Evolutionary conservation across 2,329 filamentous ascomycete genomes (phyloP).

Genomic region (Sporothrix variecibatus): DNA sequence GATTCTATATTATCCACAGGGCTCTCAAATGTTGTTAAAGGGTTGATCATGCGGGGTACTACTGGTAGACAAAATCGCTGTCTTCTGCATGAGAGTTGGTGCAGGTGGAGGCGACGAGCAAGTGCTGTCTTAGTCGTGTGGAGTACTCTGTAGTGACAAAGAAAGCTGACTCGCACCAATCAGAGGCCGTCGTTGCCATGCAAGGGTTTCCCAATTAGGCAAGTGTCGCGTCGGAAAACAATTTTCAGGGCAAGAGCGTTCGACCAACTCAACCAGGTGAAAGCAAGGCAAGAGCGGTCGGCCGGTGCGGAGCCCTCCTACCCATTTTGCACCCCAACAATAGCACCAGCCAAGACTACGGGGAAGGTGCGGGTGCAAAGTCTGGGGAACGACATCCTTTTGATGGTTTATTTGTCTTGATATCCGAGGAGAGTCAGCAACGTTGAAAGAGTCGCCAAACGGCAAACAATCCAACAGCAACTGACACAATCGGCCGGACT

Average conservation of each 20-base stretch:
- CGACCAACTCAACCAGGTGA: not conserved
- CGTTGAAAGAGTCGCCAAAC: not conserved
- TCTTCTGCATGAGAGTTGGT: too few relatives aligned
- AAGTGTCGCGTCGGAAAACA: not conserved
- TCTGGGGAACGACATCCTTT: not conserved
- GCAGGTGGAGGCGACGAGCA: not conserved
- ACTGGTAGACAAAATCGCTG: not conserved
- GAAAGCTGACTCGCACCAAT: not conserved
- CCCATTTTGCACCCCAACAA: not conserved
- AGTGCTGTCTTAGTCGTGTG: not conserved
- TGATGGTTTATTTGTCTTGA: not conserved
- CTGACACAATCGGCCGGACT: not conserved
- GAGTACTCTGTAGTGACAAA: not conserved
- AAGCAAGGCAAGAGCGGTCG: not conserved
- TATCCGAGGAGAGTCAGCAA: not conserved
- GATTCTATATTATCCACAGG: not conserved
- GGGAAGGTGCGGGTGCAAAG: not conserved
- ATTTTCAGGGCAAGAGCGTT: not conserved
- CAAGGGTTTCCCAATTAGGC: not conserved
- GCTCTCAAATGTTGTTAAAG: not conserved
- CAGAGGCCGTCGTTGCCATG: not conserved
- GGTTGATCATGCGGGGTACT: not conserved
- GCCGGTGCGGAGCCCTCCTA: not conserved
- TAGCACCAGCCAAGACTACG: not conserved
- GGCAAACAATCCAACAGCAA: not conserved